Percentiles rank a stretch among this genome's conserved stretches.
These are phyloP conservation scores for Dictyophora rubrovolvata DNA, from an alignment of 768 basidiomycete species.

Conservation along the genomic window DNA sequence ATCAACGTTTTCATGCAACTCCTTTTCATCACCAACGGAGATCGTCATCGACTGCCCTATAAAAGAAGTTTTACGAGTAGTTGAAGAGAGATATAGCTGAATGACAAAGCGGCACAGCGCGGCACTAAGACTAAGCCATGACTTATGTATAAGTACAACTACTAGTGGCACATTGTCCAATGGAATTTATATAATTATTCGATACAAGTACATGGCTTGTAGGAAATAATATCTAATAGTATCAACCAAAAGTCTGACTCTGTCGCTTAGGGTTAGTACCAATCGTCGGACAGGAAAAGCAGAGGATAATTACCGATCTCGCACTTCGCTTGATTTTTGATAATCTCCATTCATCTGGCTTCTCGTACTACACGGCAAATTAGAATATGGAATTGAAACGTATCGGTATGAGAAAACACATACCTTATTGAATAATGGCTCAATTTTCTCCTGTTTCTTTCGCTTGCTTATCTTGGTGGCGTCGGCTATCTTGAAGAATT, in stretches of 20 bases:
- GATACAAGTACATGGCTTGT: neutral
- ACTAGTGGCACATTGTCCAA: neutral
- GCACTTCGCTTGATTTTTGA: constrained; percentile 89
- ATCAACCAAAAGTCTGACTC: constrained; percentile 87
- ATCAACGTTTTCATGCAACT: constrained; percentile 7
- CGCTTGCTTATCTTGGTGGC: constrained; percentile 95
- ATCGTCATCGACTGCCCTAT: neutral
- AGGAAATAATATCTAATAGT: neutral
- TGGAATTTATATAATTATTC: neutral
- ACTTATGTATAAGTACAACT: neutral
- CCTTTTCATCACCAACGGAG: neutral
- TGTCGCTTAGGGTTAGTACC: constrained; percentile 19
- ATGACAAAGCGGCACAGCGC: neutral
- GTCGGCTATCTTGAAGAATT: constrained; percentile 98
- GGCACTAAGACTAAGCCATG: neutral
- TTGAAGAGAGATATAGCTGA: neutral
- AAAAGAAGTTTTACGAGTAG: neutral
- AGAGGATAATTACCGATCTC: constrained; percentile 46
- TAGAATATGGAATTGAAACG: neutral
- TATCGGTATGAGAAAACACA: constrained; percentile 1
- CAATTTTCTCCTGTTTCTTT: constrained; percentile 94
- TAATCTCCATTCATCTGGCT: constrained; percentile 88
- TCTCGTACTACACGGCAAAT: constrained; percentile 49
- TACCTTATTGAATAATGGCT: constrained; percentile 85
- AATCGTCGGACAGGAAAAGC: neutral